Conservation (phyloP, 768 basidiomycete genomes). For the Kwoniella sp. region DNA sequence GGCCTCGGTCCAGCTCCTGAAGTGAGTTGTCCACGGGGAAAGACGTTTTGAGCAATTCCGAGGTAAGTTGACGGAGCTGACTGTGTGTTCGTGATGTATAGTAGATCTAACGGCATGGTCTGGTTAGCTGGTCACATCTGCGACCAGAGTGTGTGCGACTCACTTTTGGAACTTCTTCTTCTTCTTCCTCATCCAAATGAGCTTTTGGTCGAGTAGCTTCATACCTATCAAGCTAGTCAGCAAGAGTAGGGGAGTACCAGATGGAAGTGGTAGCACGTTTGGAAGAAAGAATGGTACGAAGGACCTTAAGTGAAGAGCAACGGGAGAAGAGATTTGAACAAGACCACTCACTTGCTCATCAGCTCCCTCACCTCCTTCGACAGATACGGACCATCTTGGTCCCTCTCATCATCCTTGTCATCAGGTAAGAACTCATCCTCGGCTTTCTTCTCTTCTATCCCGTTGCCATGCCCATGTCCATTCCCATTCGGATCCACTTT, state of each 20-base stretch:
- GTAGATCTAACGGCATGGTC: conserved; percentile 62
- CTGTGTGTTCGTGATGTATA: conserved; percentile 96
- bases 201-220: conserved; percentile 35
- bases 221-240: conserved; percentile 25
- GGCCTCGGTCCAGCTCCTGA: neutral
- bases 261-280: neutral
- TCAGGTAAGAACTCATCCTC: conserved; percentile 71
- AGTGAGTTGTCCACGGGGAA: conserved; percentile 54
- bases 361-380: conserved; percentile 77
- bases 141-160: neutral
- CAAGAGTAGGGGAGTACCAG: neutral
- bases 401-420: conserved; percentile 59
- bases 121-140: neutral
- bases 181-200: conserved; percentile 34
- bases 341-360: conserved; percentile 71
- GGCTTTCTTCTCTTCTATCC: conserved; percentile 43
- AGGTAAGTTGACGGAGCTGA: conserved; percentile 85
- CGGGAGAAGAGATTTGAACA: too few relatives aligned
- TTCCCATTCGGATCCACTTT: neutral
- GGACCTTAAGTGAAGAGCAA: too few relatives aligned
- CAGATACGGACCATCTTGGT: conserved; percentile 62
- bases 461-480: conserved; percentile 2
- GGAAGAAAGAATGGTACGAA: too few relatives aligned
- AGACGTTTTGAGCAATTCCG: conserved; percentile 75
- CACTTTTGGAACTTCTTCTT: conserved; percentile 54